Evolutionary conservation across 1,284 basidiomycete genomes (phyloP), one percentile per base, ranked within the genome.

Genomic region (Cutaneotrichosporon dermatis): DNA sequence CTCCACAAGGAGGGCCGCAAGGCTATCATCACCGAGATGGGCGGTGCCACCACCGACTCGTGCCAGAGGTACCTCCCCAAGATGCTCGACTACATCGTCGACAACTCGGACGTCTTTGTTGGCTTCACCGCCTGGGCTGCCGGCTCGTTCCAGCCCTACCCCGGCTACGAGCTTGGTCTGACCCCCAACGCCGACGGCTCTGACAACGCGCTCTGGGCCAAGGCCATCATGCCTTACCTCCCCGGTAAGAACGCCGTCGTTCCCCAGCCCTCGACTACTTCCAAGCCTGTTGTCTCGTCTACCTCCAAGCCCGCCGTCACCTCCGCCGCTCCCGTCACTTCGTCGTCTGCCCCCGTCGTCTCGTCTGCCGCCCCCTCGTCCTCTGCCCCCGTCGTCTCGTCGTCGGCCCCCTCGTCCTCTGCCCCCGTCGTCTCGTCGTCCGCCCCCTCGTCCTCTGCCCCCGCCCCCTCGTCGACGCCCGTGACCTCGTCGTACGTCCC

Each of bases 11-110:
- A 82, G 64, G 82, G 82, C 35, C 79, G 84, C 48, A 82, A 84
- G 68, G 84, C 83, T 3, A 76, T 86, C 65, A 75, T 84, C 35
- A 82, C 80, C 58, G 84, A 85, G 74, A 84, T 83, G 37, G 84
- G 84, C 39, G 84, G 83, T 54, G 83, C 83, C 62, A 83, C 82
- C 16, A 72, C 68, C 25, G 60, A 62, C 25, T 67, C 65, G 12
- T 76, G 73, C 53, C 57, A 62, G 39, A 65, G 55, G 15, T 60
- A 63, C 51, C 49, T 84, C 25, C 74, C 71, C 4, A 66, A 76
- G 54, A 78, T 82, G 62, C 79, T 84, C 42, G 74, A 82, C 9
- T 84, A 78, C 66, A 75, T 84, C 51, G 81, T 82, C 66, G 70
- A 72, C 10, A 79, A 81, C 64, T 80, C 80, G 62, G 77, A 79